Base-by-base conservation (phyloP, 495 filamentous ascomycete species). In the Annulohypoxylon nitens region DNA sequence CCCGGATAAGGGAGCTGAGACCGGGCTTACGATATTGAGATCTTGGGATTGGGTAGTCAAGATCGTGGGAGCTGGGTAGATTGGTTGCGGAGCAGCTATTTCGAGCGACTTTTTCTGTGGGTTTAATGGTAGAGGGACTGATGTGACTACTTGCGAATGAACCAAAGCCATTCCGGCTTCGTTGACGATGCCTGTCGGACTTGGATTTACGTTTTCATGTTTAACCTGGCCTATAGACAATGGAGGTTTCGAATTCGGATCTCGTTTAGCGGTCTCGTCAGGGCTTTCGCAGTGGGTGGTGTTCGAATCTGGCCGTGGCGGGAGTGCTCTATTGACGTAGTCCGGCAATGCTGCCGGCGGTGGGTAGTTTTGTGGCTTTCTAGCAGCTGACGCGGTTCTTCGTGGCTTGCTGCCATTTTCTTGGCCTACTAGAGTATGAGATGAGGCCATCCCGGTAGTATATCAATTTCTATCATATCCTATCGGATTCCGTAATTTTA, bases 321-420 rank as follows among this genome's bases (percentile, higher is more conserved):
- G 72, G 23, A 75, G 72, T 25, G 72, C 72, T 34, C 61, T 64
- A 33, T 75, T 70, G 9, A 75, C 59, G 20, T 75, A 75, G 1
- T 64, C 64, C 11, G 72, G 64, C 36, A 75, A 23, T 2, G 59
- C 72, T 11, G 20, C 18, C 45, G 72, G 72, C 6, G 72, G 72
- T 26, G 72, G 64, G 45, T 55, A 75, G 14, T 64, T 51, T n/a
- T 30, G 67, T 0, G 30, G 1, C 12, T 20, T 48, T 60, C 58
- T 63, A 9, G 37, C 18, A 0, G 16, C 41, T 51, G 43, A 43
- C 30, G 10, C 39, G 14, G 57, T 55, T 9, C 14, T 37, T 50
- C 9, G 23, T 50, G 30, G 62, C 14, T 8, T 61, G 2, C 36
- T 55, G 23, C 30, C 53, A 18, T 23, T 39, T 11, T 53, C 36